Base-by-base conservation (phyloP, 2,329 filamentous ascomycete species). In the Sordariomycetes sp. region DNA sequence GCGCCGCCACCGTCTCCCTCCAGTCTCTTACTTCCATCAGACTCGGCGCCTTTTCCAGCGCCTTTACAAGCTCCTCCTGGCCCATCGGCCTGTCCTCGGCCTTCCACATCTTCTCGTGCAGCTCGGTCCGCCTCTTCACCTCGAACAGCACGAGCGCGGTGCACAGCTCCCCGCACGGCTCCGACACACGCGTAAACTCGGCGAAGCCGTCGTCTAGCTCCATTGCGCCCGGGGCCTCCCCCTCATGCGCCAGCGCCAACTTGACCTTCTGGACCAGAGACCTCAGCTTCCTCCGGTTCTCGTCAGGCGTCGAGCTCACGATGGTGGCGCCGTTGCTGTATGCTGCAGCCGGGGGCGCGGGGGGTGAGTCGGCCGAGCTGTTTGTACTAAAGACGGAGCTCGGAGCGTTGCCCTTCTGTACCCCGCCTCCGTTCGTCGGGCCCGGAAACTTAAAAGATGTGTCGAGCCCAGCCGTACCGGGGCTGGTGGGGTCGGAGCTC, bases 191-290 rank as follows among this genome's bases (percentile, higher is more conserved):
- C 57, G 64, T 62, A 53, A 77, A 79, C 7, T 75, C 70, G 25
- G 74, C 72, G 62, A 74, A 79, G 5, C 72, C 72, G 3, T 69
- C 67, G 59, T 79, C 77, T 18, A 78, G 71, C 18, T 46, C 16
- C 16, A 6, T 64, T 70, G 2, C 71, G 66, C 1, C 65, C 66
- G 0, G 28, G 28, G 28, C 8, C 8, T 32, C 28, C 4, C 28
- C 28, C 28, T 43, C 14, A 3, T n/a, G 20, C 46, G 67, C 62
- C 3, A 71, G 68, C 3, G 67, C 65, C 46, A 68, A 63, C 51
- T 69, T 66, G 63, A 74, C 69, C 54, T 70, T 69, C 58, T 69
- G 70, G 10, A 72, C 62, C 8, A 73, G 64, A 25, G 64, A 60
- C 14, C 70, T 68, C 2, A 74, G 67, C 57, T 72, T 71, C 20